Conservation (phyloP, 108 stramenopile species). For the Heterococcus sp. region DNA sequence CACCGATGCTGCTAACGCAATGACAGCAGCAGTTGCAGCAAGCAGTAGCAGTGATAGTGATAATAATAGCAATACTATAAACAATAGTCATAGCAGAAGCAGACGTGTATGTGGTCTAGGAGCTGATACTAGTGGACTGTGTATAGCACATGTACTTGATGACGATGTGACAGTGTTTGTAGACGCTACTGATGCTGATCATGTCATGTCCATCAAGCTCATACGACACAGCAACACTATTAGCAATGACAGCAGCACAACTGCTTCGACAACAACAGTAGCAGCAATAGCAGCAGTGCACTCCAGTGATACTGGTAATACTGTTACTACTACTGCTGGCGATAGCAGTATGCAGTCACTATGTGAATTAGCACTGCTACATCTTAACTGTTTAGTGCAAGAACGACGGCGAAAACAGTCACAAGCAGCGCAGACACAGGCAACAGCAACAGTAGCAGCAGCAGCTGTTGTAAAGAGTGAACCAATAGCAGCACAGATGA, state of each 20-base stretch:
- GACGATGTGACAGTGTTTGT: constrained; percentile 32
- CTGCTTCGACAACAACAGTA: neutral
- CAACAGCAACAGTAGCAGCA: too few relatives aligned
- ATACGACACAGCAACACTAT: neutral
- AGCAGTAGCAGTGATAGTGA: constrained; percentile 9
- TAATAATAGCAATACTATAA: neutral
- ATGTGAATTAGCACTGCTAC: constrained; percentile 26
- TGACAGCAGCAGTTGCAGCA: neutral
- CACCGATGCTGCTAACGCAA: neutral
- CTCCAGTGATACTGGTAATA: neutral
- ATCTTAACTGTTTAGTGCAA: constrained; percentile 17
- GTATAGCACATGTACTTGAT: constrained; percentile 26
- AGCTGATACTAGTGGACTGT: neutral
- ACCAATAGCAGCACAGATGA: neutral
- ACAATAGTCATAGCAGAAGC: neutral
- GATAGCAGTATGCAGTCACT: constrained; percentile 10
- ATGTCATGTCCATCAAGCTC: constrained; percentile 20
- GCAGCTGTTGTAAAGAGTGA: neutral
- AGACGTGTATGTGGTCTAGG: neutral
- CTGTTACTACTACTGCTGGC: neutral
- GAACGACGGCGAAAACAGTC: constrained; percentile 13
- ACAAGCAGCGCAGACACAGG: too few relatives aligned
- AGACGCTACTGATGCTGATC: constrained; percentile 17
- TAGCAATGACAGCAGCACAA: neutral
- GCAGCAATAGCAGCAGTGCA: neutral